Conservation (phyloP, 2,329 filamentous ascomycete genomes). For the Aschersonia sp. region DNA sequence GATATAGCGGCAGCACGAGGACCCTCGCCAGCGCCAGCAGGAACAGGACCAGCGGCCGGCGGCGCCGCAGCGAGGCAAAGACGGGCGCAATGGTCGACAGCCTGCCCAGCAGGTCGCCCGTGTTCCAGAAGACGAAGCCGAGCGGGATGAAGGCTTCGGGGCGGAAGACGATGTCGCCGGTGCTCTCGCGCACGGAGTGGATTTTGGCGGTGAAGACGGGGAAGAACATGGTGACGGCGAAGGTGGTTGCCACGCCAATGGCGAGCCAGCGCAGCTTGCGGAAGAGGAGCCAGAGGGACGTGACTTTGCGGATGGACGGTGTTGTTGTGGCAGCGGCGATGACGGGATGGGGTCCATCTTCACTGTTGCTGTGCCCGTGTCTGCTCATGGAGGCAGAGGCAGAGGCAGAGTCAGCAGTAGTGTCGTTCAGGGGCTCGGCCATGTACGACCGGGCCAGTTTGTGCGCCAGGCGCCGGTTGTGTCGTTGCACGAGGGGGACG, state of each 20-base stretch:
- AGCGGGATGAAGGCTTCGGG: slow-evolving; percentile 76
- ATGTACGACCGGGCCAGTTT: slow-evolving; percentile 30
- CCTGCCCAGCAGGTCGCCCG: slow-evolving; percentile 70
- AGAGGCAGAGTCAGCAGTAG: too few species aligned
- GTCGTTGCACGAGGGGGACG: slow-evolving; percentile 51
- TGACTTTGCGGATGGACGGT: slow-evolving; percentile 33
- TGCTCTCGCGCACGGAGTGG: slow-evolving; percentile 24
- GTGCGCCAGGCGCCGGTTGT: slow-evolving; percentile 36
- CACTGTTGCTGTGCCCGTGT: too few species aligned
- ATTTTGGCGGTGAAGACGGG: slow-evolving; percentile 74
- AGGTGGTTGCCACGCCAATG: slow-evolving; percentile 65
- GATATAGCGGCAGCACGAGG: slow-evolving; percentile 68
- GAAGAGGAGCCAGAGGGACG: slow-evolving; percentile 50
- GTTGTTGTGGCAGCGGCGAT: slow-evolving; percentile 12
- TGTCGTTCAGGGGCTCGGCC: slow-evolving; percentile 19
- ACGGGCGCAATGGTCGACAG: slow-evolving; percentile 44
- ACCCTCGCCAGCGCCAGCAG: slow-evolving; percentile 48
- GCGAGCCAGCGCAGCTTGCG: slow-evolving; percentile 68
- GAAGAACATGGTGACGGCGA: slow-evolving; percentile 82
- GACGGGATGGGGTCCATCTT: too few species aligned
- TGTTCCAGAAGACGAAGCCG: slow-evolving; percentile 85
- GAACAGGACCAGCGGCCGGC: slow-evolving; percentile 47
- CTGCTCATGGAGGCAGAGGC: too few species aligned
- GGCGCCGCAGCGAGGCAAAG: slow-evolving; percentile 36
- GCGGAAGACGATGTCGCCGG: slow-evolving; percentile 43